These are phyloP conservation scores for Penicillium rolfsii DNA, from an alignment of 2,329 filamentous ascomycete species.

Conservation along the genomic window DNA sequence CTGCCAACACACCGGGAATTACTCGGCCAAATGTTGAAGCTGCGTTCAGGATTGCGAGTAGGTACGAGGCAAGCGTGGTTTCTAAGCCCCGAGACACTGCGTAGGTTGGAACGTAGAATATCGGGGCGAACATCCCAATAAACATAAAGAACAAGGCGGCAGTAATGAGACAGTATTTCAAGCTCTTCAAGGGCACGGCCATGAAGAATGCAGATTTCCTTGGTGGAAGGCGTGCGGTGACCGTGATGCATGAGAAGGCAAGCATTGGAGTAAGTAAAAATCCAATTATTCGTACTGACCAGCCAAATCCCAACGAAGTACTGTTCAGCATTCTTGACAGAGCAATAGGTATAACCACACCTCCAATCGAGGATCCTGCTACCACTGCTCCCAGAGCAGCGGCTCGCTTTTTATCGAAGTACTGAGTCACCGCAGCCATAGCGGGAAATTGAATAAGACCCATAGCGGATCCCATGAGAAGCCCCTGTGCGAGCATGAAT, in stretches of 20 bases:
- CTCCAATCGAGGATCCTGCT: constrained; percentile 55
- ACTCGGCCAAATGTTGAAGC: not conserved
- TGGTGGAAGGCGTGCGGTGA: not conserved
- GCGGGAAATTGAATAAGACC: constrained; percentile 49
- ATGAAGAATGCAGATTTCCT: not conserved
- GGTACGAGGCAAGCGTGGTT: not conserved
- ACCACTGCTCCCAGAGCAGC: constrained; percentile 53
- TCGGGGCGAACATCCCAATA: not conserved
- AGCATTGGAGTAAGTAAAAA: not conserved
- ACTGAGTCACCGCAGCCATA: constrained; percentile 51
- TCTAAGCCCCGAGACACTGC: not conserved
- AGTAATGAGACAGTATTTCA: not conserved
- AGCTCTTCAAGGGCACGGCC: not conserved
- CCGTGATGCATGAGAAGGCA: not conserved
- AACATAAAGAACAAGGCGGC: not conserved
- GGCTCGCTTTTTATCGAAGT: constrained; percentile 53
- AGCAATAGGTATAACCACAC: constrained; percentile 55
- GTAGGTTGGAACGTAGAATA: not conserved
- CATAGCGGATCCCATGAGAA: not conserved
- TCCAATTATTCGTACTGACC: not conserved
- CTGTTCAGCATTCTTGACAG: constrained; percentile 43
- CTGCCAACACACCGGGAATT: not conserved
- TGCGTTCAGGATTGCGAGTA: not conserved
- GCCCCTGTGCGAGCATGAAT: not conserved
- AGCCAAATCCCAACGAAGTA: not conserved